Conservation (phyloP, 305 asterid species). For the Caryopteris hybrid region DNA sequence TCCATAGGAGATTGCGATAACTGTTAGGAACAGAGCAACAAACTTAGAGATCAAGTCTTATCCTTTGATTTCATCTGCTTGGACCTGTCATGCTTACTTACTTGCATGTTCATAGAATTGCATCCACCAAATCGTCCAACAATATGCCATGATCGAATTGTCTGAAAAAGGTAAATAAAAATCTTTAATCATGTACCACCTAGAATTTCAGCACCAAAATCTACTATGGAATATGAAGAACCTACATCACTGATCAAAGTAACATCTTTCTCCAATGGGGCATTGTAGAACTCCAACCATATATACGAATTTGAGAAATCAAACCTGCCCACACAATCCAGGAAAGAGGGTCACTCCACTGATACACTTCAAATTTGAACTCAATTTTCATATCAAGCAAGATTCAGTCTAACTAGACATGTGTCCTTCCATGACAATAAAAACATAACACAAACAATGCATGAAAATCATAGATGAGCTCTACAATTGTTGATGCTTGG, state of each 20-base stretch:
- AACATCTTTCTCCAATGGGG: conserved; percentile 73
- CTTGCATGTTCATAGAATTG: conserved; percentile 97
- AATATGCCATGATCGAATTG: conserved; percentile 90
- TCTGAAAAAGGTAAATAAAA: conserved; percentile 37
- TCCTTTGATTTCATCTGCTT: background rate
- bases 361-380: background rate
- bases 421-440: too few relatives aligned
- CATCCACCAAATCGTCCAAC: conserved; percentile 97
- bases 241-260: conserved; percentile 80
- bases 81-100: conserved; percentile 27
- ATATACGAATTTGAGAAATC: conserved; percentile 75
- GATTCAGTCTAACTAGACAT: background rate
- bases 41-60: background rate
- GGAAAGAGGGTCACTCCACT: conserved; percentile 2
- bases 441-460: background rate
- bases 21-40: conserved; percentile 34
- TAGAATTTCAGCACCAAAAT: conserved; percentile 16
- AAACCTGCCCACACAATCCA: conserved; percentile 45
- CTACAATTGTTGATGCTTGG: too few relatives aligned
- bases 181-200: conserved; percentile 11
- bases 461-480: background rate
- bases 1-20: conserved; percentile 77
- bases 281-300: conserved; percentile 90
- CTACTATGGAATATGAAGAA: conserved; percentile 12
- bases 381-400: background rate